Base-by-base conservation (phyloP, 2,329 filamentous ascomycete species). In the Nothopassalora personata region DNA sequence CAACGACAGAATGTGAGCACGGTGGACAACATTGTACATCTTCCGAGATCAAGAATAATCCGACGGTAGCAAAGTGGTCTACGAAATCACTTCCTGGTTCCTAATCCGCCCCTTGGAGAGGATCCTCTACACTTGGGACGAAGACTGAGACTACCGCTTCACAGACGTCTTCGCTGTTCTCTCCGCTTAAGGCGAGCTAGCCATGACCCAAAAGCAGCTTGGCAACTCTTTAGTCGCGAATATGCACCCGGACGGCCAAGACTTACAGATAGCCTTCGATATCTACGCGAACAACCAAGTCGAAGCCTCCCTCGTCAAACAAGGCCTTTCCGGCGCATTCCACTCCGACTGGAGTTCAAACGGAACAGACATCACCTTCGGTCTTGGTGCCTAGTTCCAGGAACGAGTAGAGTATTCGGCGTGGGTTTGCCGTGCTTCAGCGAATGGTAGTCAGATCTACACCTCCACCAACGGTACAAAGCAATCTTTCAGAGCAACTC, bases 71-170 rank as follows among this genome's bases (percentile, higher is more conserved):
- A 33, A 57, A 19, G 52, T 62, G 18, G 55, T 60, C 2, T 62
- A 62, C 30, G 60, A 62, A 30, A 28, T 56, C 19, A 58, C 39
- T 15, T 51, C 53, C 46, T 62, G 58, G 57, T 47, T 45, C 4
- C 43, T 13, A 5, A 51, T 46, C 18, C 52, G 57, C 3, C 52
- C 51, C 15, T 53, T 56, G 46, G 58, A 60, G 19, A 48, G 48
- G 46, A n/a, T 48, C 11, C 36, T 62, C 9, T 62, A 60, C 47
- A 60, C 54, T 47, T 58, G 56, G 54, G 50, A 62, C n/a, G 31
- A 52, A 19, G 60, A 62, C 13, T 62, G 60, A n/a, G 60, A 57
- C n/a, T 62, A 62, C 45, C 60, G 60, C 46, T 60, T 58, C 50
- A 58, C 58, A 19, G 58, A 62, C 18, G 57, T 60, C 48, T 63